phyloP scores from a whole-genome alignment of 2,329 filamentous ascomycete genomes.

The Aspergillus sp. region DNA sequence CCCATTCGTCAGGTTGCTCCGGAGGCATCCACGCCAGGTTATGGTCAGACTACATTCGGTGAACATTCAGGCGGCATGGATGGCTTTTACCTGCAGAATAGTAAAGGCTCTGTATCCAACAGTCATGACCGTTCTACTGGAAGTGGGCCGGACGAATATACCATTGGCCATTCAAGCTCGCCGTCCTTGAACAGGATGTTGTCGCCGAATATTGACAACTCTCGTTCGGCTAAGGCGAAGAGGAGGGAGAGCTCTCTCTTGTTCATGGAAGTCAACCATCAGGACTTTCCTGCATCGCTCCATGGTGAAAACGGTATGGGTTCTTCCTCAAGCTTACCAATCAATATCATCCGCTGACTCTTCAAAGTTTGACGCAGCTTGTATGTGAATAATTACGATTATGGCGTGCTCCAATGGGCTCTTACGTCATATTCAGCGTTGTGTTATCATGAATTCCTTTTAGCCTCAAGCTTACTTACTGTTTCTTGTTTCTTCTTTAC shows the following conservation, averaged over 20 bases:
- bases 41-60: constrained; percentile 58
- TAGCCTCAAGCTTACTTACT: background rate
- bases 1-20: constrained; percentile 67
- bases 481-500: background rate
- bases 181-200: constrained; percentile 45
- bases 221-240: constrained; percentile 45
- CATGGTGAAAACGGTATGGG: constrained; percentile 27
- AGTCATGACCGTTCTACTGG: constrained; percentile 47
- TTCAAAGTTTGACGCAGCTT: background rate
- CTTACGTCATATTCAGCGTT: background rate
- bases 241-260: constrained; percentile 52
- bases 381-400: background rate
- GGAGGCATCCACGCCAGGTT: constrained; percentile 65
- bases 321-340: background rate
- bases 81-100: constrained; percentile 36
- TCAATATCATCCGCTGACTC: constrained; percentile 3
- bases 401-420: background rate
- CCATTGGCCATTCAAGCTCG: constrained; percentile 24
- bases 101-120: constrained; percentile 55
- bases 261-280: constrained; percentile 44
- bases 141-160: constrained; percentile 30
- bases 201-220: constrained; percentile 37
- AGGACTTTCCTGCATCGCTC: constrained; percentile 26
- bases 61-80: constrained; percentile 30
- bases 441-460: background rate